Conservation (phyloP, 192 early-diverging fungal genomes). For the Podochytrium sp. region DNA sequence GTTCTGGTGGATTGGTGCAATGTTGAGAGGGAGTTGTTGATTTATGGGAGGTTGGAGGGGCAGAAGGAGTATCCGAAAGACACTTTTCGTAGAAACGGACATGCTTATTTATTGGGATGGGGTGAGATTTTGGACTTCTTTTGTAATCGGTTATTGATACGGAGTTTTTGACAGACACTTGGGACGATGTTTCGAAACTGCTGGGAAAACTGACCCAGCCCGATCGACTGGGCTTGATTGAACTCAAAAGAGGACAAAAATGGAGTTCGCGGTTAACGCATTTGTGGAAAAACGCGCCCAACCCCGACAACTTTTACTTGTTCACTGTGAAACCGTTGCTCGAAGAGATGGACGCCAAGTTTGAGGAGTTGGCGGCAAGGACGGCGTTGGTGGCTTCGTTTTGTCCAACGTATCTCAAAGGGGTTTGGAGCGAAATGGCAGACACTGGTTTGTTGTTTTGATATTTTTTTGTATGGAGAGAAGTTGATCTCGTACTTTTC, state of each 20-base stretch:
- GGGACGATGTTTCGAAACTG: constrained; percentile 30
- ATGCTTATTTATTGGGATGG: constrained; percentile 33
- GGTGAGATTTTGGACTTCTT: too few species aligned
- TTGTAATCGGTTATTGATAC: too few species aligned
- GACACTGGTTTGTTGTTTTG: constrained; percentile 15
- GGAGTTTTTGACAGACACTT: too few species aligned
- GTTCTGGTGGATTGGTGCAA: constrained; percentile 10
- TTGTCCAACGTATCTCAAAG: constrained; percentile 4
- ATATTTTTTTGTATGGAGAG: too few species aligned
- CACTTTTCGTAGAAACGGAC: constrained; percentile 20
- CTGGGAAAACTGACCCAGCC: constrained; percentile 33
- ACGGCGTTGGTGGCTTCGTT: constrained; percentile 10
- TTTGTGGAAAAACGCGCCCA: not conserved
- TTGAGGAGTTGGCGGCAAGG: constrained; percentile 1
- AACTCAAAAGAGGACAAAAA: constrained; percentile 24
- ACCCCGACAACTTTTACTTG: not conserved
- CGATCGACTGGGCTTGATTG: constrained; percentile 24
- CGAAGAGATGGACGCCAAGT: constrained; percentile 27
- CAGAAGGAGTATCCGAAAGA: not conserved
- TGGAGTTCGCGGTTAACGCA: not conserved
- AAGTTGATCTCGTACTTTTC: too few species aligned
- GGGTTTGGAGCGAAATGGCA: constrained; percentile 31
- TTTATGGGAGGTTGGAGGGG: constrained; percentile 12
- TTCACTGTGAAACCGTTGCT: constrained; percentile 7
- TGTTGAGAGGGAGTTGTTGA: constrained; percentile 16